Base-by-base conservation (phyloP, 805 yeast genomes). In the Sugiyamaella marilandica region DNA sequence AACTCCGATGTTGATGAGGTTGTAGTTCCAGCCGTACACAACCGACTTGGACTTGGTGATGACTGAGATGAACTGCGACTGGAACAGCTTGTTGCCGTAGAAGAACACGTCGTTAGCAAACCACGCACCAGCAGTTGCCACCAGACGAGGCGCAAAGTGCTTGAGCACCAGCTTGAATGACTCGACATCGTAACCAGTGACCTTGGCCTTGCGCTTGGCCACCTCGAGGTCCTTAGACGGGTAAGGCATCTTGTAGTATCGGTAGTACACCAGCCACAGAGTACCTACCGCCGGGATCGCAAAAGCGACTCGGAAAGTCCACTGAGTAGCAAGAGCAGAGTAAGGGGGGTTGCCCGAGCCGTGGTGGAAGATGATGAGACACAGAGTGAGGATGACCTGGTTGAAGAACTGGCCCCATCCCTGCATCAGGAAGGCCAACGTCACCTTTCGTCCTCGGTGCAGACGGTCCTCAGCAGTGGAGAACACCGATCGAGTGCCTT, bases 341-440 rank as follows among this genome's bases (percentile, higher is more conserved):
- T 64, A 69, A 16, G 84, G 73, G 96, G 97, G 51, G 95, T 87
- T 77, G 87, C 97, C 61, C 95, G 96, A 70, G 87, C 90, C 60
- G 96, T 89, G 73, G 80, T 97, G 87, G 77, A 80, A 90, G 77
- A 90, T 90, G 47, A 75, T 78, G 44, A 96, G 95, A 69, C 85
- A 69, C 56, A 77, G 60, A 71, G 61, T 97, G 96, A 62, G 89
- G 85, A 74, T 87, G 83, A 68, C 97, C 96, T 59, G 91, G 78
- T 65, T 97, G 96, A 67, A 89, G 73, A 55, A 89, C 76, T 91
- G 97, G 71, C 97, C 97, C 83, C 94, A 82, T 72, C 97, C 97
- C 75, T 91, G 97, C 77, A 90, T 90, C 53, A 97, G 92, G 71
- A 91, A 91, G 10, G 73, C 72, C 51, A 57, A 55, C 41, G 60